Conservation (phyloP, 1,284 basidiomycete species). For the Stygiomarasmius scandens region DNA sequence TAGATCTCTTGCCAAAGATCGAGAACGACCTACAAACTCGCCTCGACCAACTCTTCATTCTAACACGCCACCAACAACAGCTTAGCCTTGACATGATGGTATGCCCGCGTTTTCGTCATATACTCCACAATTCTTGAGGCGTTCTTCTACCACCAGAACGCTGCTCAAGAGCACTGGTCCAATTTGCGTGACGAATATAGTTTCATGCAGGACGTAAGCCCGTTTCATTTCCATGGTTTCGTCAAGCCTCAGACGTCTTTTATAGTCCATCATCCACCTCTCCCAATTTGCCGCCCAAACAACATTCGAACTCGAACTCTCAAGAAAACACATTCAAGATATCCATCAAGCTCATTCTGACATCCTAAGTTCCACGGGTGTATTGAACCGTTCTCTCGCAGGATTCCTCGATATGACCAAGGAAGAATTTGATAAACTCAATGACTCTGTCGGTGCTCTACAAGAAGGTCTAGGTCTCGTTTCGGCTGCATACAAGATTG, state of each 20-base stretch:
- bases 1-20: slow-evolving; percentile 3
- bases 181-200: slow-evolving; percentile 9
- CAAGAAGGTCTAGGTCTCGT: slow-evolving; percentile 1
- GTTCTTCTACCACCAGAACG: background rate
- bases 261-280: slow-evolving; percentile 10
- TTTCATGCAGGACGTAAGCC: slow-evolving; percentile 11
- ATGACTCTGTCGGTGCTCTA: background rate
- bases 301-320: background rate
- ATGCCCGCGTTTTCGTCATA: background rate
- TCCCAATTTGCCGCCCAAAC: slow-evolving; percentile 2
- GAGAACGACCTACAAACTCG: background rate
- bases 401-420: background rate
- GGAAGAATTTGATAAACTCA: slow-evolving; percentile 3
- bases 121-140: background rate
- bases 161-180: slow-evolving; percentile 10
- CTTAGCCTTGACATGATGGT: slow-evolving; percentile 1
- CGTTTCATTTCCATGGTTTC: background rate
- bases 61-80: slow-evolving; percentile 4
- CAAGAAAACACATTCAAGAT: background rate
- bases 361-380: background rate
- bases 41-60: background rate
- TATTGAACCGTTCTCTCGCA: background rate
- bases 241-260: background rate
- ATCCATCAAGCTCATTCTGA: slow-evolving; percentile 5
- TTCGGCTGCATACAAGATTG: background rate